These are phyloP conservation scores for Berberis vulgaris DNA, from an alignment of 164 flowering plant species.

Conservation along the genomic window DNA sequence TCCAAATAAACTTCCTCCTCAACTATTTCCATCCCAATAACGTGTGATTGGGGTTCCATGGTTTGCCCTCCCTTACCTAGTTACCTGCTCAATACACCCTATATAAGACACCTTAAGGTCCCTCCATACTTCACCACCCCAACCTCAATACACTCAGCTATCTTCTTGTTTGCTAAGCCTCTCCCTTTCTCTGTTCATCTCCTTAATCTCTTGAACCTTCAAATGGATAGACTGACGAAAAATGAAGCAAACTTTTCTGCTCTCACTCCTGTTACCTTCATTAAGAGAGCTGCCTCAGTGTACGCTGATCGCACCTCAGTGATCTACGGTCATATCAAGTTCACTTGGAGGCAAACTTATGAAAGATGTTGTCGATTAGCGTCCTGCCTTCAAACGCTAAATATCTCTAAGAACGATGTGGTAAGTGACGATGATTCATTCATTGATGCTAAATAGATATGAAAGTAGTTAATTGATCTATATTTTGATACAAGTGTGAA, in stretches of 20 bases:
- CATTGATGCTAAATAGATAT: neutral
- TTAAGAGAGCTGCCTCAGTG: slow-evolving; percentile 51
- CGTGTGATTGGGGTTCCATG: too few relatives aligned
- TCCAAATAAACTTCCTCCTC: too few relatives aligned
- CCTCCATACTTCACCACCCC: too few relatives aligned
- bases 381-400: slow-evolving; percentile 44
- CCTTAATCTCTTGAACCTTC: neutral
- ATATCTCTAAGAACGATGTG: slow-evolving; percentile 49
- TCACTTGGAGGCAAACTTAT: slow-evolving; percentile 68
- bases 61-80: too few relatives aligned
- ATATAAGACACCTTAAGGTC: too few relatives aligned
- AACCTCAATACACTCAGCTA: too few relatives aligned
- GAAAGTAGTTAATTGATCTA: neutral
- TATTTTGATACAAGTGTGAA: slow-evolving; percentile 5
- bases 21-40: too few relatives aligned
- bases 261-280: slow-evolving; percentile 66
- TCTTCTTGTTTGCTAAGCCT: neutral
- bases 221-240: slow-evolving; percentile 56
- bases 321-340: slow-evolving; percentile 42
- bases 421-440: slow-evolving; percentile 15
- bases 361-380: slow-evolving; percentile 75
- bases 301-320: slow-evolving; percentile 61
- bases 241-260: slow-evolving; percentile 58
- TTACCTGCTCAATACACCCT: too few relatives aligned
- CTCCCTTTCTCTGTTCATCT: neutral